phyloP scores from a whole-genome alignment of 1,139 yeast genomes.

The Diutina scorzettiae region DNA sequence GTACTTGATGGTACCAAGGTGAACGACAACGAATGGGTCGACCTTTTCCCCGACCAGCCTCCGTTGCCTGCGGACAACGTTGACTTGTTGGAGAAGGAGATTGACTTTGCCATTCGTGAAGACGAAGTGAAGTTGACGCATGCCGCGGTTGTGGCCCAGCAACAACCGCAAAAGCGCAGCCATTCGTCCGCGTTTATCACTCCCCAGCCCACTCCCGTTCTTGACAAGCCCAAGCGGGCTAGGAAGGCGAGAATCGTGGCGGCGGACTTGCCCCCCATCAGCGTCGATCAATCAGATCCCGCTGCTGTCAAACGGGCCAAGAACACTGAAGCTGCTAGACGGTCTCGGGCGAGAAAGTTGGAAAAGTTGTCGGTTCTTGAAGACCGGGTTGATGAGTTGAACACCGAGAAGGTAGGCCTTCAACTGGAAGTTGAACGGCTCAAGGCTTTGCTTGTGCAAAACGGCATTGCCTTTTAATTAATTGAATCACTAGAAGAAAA shows the following conservation, averaged over 20 bases:
- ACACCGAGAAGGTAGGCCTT: conserved; percentile 41
- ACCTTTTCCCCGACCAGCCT: conserved; percentile 38
- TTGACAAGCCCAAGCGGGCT: conserved; percentile 9
- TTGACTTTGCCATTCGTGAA: conserved; percentile 4
- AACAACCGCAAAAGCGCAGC: not conserved
- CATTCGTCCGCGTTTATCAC: not conserved
- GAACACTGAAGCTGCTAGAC: conserved; percentile 94
- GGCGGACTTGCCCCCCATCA: conserved; percentile 45
- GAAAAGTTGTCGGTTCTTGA: conserved; percentile 81
- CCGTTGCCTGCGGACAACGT: conserved; percentile 8
- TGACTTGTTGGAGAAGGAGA: conserved; percentile 1
- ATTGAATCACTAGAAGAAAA: no score
- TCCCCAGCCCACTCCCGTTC: not conserved
- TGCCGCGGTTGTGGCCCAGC: conserved; percentile 1
- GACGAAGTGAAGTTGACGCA: conserved; percentile 5
- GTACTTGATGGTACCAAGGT: conserved; percentile 35
- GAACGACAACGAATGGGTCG: conserved; percentile 48
- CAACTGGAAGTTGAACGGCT: conserved; percentile 49
- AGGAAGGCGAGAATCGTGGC: conserved; percentile 45
- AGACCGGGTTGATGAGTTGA: conserved; percentile 54
- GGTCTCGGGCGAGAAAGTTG: conserved; percentile 89
- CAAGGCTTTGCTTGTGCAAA: conserved; percentile 30
- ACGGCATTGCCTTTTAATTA: conserved; percentile 7
- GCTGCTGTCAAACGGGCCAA: conserved; percentile 77
- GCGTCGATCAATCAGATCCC: conserved; percentile 47